Conservation (phyloP, 2,329 filamentous ascomycete species). For the Verticillium isaacii region DNA sequence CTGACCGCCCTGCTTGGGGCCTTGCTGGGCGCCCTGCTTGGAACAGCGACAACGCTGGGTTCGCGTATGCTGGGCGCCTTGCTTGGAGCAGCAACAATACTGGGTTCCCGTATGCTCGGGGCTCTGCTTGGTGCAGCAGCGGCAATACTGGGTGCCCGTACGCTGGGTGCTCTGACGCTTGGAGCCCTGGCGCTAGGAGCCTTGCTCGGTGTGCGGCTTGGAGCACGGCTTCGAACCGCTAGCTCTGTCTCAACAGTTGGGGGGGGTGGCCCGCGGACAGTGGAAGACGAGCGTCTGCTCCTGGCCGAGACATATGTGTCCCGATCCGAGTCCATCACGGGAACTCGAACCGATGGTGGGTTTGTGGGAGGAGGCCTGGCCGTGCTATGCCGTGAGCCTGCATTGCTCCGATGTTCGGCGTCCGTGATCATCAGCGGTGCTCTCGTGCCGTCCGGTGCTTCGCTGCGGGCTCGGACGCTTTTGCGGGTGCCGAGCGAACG, state of each 20-base stretch:
- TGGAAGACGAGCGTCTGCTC: slow-evolving; percentile 30
- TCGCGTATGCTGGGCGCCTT: slow-evolving; percentile 4
- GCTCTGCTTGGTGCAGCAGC: slow-evolving; percentile 2
- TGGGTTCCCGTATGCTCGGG: neutral
- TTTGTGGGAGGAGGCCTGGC: slow-evolving; percentile 10
- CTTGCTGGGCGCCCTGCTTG: slow-evolving; percentile 7
- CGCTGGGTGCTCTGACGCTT: neutral
- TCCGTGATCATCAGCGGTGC: slow-evolving; percentile 35
- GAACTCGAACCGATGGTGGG: slow-evolving; percentile 1
- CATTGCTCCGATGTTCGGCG: slow-evolving; percentile 34
- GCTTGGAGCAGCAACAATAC: neutral
- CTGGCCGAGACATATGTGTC: slow-evolving; percentile 41
- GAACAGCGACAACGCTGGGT: slow-evolving; percentile 4
- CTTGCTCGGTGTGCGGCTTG: slow-evolving; percentile 19
- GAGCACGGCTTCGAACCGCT: slow-evolving; percentile 23
- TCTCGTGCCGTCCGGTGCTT: slow-evolving; percentile 25
- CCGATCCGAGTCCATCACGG: slow-evolving; percentile 22
- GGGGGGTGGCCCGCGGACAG: slow-evolving; percentile 23
- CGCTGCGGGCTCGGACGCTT: slow-evolving; percentile 34
- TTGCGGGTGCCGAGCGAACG: slow-evolving; percentile 27
- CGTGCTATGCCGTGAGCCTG: slow-evolving; percentile 28
- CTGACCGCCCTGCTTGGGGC: slow-evolving; percentile 3
- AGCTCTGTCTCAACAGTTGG: slow-evolving; percentile 21
- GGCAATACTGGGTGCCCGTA: slow-evolving; percentile 1
- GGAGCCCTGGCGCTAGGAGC: slow-evolving; percentile 13